These are phyloP conservation scores for Phellinidium pouzarii DNA, from an alignment of 1,284 basidiomycete genomes.

Conservation along the genomic window DNA sequence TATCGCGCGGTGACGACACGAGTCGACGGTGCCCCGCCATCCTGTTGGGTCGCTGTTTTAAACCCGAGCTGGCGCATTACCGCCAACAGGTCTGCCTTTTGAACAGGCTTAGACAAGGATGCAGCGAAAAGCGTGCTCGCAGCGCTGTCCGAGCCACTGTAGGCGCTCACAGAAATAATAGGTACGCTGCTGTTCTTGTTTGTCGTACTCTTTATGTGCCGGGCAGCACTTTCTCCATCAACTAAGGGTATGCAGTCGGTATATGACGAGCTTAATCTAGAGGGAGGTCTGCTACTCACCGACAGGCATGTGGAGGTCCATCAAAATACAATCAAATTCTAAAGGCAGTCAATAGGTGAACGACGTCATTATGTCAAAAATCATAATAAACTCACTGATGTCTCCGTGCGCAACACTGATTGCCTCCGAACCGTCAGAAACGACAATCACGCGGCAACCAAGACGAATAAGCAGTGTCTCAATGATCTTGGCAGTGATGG, in stretches of 20 bases:
- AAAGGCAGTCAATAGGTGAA: conserved; percentile 14
- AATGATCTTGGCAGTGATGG: conserved; percentile 92
- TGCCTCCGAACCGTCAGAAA: conserved; percentile 93
- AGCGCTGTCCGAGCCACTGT: conserved; percentile 59
- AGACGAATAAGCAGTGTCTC: conserved; percentile 89
- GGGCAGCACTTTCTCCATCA: conserved; percentile 86
- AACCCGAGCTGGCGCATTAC: conserved; percentile 84
- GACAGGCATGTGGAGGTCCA: conserved; percentile 88
- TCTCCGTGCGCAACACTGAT: conserved; percentile 96
- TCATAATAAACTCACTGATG: conserved; percentile 61
- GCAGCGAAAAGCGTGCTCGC: conserved; percentile 79
- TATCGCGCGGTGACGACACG: conserved; percentile 41
- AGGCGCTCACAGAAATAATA: conserved; percentile 89
- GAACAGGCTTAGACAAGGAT: conserved; percentile 81
- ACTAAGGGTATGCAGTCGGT: conserved; percentile 39
- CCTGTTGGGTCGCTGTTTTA: conserved; percentile 73
- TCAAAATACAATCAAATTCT: conserved; percentile 87
- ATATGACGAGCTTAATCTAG: conserved; percentile 1
- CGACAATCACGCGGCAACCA: conserved; percentile 90
- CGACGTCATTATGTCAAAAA: neutral
- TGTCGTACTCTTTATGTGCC: conserved; percentile 92
- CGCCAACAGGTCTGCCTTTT: conserved; percentile 76
- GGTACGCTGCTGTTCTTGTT: conserved; percentile 84
- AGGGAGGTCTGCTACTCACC: conserved; percentile 42
- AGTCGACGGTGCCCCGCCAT: conserved; percentile 30